Evolutionary conservation across 805 yeast genomes (phyloP), one percentile per base, ranked within the genome.

Genomic region (Yarrowia osloensis): DNA sequence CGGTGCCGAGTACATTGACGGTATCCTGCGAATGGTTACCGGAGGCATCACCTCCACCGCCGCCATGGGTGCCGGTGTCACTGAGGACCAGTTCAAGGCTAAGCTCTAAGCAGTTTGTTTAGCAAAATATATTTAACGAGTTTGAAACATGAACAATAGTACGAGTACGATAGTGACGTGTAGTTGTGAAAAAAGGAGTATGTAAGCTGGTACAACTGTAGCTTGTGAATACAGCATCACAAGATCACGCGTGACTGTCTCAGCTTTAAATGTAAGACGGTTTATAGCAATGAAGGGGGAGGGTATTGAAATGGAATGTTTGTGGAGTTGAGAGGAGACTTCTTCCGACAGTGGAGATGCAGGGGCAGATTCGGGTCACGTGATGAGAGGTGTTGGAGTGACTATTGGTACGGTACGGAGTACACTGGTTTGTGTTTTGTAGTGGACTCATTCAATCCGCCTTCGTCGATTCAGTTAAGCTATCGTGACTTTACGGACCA

Each of bases 1-100:
- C 49, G 98, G 98, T 77, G 98, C 98, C 33, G 97, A 91, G 80
- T 93, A 91, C 82, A 89, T 94, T 75, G 98, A 94, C 79, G 88
- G 91, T 69, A 82, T 94, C 75, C 86, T 94, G 78, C 92, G 88
- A 79, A 82, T 91, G 79, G 95, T 92, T 28, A 88, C 95, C 67
- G 98, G 98, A 74, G 98, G 98, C 81, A 89, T 93, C 68, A 84
- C 93, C 63, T 88, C 96, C 21, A 94, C 98, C 59, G 97, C 98
- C 71, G 98, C 98, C 59, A 94, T 94, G 98, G 98, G 98, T 76
- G 88, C 88, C 70, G 98, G 98, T 82, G 98, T 94, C 72, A 94
- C 98, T 67, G 98, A 94, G 81, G 96, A 90, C 72, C 98, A 94
- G 81, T 94, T 94, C 82, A 90, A 89, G 76, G 65, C 71, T 61